These are phyloP conservation scores for Mortierella sp. DNA, from an alignment of 371 early-diverging fungal species.

Conservation along the genomic window DNA sequence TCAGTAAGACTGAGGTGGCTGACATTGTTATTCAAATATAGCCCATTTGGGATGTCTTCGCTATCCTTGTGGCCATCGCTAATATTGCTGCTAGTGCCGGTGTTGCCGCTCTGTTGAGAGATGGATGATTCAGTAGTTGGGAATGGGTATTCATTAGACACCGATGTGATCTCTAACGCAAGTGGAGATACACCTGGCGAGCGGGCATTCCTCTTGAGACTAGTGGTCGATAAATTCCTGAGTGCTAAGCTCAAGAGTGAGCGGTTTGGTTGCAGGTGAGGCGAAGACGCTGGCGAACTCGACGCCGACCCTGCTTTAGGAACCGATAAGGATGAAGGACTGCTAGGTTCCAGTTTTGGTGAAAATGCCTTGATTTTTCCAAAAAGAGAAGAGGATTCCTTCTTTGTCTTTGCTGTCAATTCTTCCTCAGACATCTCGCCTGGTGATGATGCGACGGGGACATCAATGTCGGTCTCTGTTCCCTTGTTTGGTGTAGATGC, in stretches of 20 bases:
- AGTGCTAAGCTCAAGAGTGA: constrained; percentile 21
- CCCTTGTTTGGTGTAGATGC: neutral
- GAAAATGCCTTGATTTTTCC: neutral
- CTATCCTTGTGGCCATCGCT: neutral
- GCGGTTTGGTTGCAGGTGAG: constrained; percentile 7
- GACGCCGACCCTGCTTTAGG: neutral
- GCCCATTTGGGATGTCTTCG: neutral
- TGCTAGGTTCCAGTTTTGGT: neutral
- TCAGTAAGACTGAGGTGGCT: neutral
- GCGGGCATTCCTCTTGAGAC: neutral
- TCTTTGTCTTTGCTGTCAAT: neutral
- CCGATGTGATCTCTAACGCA: neutral
- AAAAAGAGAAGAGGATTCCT: neutral
- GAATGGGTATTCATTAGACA: constrained; percentile 26
- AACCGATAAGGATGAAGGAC: neutral
- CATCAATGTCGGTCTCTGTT: neutral
- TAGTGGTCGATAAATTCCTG: constrained; percentile 15
- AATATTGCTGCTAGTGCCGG: neutral
- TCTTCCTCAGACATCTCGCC: constrained; percentile 9
- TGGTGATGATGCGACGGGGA: constrained; percentile 3
- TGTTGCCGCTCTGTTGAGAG: constrained; percentile 4
- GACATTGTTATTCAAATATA: neutral
- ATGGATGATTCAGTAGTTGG: constrained; percentile 13
- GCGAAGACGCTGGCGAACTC: neutral
- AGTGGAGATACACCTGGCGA: neutral